Conservation (phyloP, 768 basidiomycete genomes). For the Lanmaoa rubissima region DNA sequence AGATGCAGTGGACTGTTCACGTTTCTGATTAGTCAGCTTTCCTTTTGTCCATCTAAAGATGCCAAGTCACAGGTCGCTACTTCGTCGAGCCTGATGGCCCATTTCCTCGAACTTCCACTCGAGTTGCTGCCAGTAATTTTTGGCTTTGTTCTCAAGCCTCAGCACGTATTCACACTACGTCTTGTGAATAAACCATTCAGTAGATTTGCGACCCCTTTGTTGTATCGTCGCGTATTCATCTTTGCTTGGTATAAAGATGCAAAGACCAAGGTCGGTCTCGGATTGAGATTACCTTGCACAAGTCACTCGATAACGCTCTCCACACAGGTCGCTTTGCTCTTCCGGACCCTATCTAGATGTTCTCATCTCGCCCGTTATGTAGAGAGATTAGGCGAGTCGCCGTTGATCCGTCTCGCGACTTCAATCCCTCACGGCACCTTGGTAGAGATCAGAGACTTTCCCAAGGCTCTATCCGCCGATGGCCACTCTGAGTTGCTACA, state of each 20-base stretch:
- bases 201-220: conserved; percentile 43
- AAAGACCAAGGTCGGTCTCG: conserved; percentile 51
- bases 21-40: conserved; percentile 27
- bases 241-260: conserved; percentile 71
- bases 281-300: not conserved
- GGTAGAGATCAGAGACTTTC: conserved; percentile 73
- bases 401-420: not conserved
- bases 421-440: conserved; percentile 1
- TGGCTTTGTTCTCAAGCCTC: conserved; percentile 46
- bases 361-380: conserved; percentile 60
- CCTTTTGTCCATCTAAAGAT: conserved; percentile 3
- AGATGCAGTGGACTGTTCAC: not conserved
- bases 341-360: conserved; percentile 54
- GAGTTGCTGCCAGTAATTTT: conserved; percentile 63
- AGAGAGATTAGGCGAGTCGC: conserved; percentile 52
- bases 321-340: conserved; percentile 56
- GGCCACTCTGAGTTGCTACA: conserved; percentile 36
- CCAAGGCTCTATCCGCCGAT: conserved; percentile 43
- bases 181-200: conserved; percentile 60
- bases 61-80: not conserved
- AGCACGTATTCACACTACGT: conserved; percentile 50
- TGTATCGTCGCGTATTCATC: conserved; percentile 61
- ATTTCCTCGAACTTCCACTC: conserved; percentile 58
- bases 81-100: conserved; percentile 27
- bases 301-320: not conserved